Evolutionary conservation across 176 grass and related monocot genomes (phyloP).

Genomic region (Saccharum officinarum): DNA sequence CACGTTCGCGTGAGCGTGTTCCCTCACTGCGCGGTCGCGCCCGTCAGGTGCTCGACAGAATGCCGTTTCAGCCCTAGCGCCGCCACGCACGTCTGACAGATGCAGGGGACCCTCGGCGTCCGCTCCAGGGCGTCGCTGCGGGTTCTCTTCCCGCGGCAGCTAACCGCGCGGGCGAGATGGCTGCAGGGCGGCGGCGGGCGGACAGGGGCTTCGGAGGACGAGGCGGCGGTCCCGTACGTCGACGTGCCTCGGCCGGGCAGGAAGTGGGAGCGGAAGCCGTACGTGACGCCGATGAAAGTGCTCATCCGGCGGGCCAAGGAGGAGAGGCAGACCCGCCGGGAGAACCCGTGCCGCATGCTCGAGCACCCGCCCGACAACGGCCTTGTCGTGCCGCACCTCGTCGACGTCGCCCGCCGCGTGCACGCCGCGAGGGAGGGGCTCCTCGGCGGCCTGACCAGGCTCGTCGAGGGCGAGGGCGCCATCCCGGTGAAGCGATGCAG

Average conservation of each 20-base stretch:
- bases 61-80: background rate
- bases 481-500: slow-evolving; percentile 53
- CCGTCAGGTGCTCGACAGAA: slow-evolving; percentile 5
- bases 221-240: slow-evolving; percentile 30
- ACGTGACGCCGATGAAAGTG: slow-evolving; percentile 62
- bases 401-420: slow-evolving; percentile 57
- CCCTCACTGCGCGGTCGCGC: background rate
- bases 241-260: slow-evolving; percentile 53
- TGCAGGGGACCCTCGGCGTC: background rate
- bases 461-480: slow-evolving; percentile 41
- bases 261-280: slow-evolving; percentile 69
- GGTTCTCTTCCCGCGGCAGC: background rate
- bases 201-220: background rate
- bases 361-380: slow-evolving; percentile 59
- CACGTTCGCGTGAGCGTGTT: background rate
- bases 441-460: slow-evolving; percentile 38
- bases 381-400: slow-evolving; percentile 53
- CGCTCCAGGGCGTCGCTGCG: background rate
- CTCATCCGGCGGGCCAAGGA: slow-evolving; percentile 67
- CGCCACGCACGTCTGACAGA: background rate
- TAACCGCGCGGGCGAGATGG: background rate
- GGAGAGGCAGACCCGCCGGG: slow-evolving; percentile 44
- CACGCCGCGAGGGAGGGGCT: slow-evolving; percentile 49
- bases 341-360: slow-evolving; percentile 62
- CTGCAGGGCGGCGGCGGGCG: background rate